Evolutionary conservation across 2,329 filamentous ascomycete species (phyloP).

Genomic region (Diaporthe ampelina): DNA sequence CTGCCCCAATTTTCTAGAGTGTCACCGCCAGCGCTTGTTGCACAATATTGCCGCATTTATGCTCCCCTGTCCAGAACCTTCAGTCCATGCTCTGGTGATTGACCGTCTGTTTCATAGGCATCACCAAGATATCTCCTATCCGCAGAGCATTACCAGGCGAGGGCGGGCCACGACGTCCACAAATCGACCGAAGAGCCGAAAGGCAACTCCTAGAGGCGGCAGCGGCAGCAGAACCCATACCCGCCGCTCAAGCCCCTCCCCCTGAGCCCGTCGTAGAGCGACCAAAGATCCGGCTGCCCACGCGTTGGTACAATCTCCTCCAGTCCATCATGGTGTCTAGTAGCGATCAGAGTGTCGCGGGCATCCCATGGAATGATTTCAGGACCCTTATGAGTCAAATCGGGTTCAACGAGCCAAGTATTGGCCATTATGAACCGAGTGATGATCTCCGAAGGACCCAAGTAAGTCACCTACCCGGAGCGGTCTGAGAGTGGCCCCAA

Average conservation of each 20-base stretch:
- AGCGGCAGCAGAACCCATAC: too few relatives aligned
- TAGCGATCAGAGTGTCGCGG: rapidly evolving
- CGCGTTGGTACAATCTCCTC: neutral
- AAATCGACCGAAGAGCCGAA: neutral
- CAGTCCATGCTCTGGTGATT: neutral
- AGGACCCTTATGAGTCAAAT: neutral
- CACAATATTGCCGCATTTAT: too few relatives aligned
- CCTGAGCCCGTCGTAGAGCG: too few relatives aligned
- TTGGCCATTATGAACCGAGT: too few relatives aligned
- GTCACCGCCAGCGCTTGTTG: too few relatives aligned
- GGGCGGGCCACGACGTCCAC: neutral
- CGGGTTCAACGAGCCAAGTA: too few relatives aligned
- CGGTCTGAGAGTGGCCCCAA: neutral
- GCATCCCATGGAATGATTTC: neutral
- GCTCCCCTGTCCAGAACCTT: too few relatives aligned
- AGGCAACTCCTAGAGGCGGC: too few relatives aligned
- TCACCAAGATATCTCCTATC: neutral
- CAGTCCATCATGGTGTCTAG: neutral
- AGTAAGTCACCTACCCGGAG: neutral
- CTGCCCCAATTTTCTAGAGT: too few relatives aligned
- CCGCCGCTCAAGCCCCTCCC: neutral
- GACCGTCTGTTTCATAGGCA: neutral
- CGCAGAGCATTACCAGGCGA: neutral
- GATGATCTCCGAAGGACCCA: neutral
- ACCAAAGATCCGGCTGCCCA: neutral